Conservation (phyloP, 352 stramenopile genomes). For the Halophytophthora batemanensis region DNA sequence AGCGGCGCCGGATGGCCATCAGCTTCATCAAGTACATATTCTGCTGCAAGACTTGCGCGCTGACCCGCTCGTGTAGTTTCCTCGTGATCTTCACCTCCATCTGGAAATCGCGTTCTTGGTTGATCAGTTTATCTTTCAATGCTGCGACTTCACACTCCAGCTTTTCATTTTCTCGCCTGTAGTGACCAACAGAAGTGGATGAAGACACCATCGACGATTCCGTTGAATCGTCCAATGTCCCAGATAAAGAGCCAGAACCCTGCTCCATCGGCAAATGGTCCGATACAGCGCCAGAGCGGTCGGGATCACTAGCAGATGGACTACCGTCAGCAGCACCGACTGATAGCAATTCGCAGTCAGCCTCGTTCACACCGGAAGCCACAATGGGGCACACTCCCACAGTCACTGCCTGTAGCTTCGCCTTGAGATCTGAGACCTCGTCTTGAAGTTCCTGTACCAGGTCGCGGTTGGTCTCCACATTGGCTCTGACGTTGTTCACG, state of each 20-base stretch:
- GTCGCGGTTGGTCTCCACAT: slow-evolving; percentile 30
- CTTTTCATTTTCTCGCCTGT: not conserved
- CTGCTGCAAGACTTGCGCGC: slow-evolving; percentile 10
- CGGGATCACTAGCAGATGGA: too few relatives aligned
- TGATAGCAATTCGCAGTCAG: not conserved
- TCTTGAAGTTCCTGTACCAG: slow-evolving; percentile 29
- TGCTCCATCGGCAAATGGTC: too few relatives aligned
- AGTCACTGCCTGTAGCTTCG: slow-evolving; percentile 20
- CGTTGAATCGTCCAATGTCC: too few relatives aligned
- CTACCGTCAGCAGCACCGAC: too few relatives aligned
- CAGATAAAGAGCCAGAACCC: too few relatives aligned
- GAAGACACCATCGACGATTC: too few relatives aligned
- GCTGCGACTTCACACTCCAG: slow-evolving; percentile 34
- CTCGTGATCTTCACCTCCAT: not conserved
- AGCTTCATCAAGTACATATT: slow-evolving; percentile 38
- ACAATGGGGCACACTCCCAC: not conserved
- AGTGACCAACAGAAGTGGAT: too few relatives aligned
- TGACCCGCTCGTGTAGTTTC: slow-evolving; percentile 6
- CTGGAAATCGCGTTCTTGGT: slow-evolving; percentile 32
- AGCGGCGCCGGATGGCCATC: slow-evolving; percentile 25
- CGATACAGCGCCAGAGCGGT: too few relatives aligned
- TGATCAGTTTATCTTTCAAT: slow-evolving; percentile 30
- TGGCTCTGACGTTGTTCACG: slow-evolving; percentile 37
- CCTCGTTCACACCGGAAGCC: not conserved
- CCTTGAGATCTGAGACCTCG: slow-evolving; percentile 46